Percentiles rank a stretch among this genome's conserved stretches.
Evolutionary conservation across 352 stramenopile species (phyloP).

Genomic region (Blastocystis sp.): DNA sequence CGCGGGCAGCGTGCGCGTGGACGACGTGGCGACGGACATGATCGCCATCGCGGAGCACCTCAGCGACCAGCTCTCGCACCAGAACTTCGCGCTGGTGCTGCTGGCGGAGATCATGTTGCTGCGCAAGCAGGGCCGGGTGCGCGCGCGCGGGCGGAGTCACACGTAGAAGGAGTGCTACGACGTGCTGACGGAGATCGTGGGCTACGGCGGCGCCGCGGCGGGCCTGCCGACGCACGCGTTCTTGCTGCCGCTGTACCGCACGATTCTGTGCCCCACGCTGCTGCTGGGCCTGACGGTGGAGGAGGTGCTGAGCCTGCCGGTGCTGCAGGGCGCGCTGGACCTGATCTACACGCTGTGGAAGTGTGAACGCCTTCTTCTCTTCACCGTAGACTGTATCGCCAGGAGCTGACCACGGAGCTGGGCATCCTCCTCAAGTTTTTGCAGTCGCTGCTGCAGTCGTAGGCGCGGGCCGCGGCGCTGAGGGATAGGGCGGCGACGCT

Average conservation of each 20-base stretch:
- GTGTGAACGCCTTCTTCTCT: not conserved
- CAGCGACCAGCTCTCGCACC: not conserved
- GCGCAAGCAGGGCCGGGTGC: not conserved
- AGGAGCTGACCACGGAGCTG: constrained; percentile 9
- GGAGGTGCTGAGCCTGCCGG: not conserved
- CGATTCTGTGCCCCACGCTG: not conserved
- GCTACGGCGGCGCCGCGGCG: not conserved
- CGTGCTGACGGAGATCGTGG: constrained; percentile 12
- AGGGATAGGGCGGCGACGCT: constrained; percentile 2
- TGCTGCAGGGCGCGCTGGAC: not conserved
- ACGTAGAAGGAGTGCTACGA: constrained; percentile 14
- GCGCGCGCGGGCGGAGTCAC: not conserved
- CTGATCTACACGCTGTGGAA: not conserved
- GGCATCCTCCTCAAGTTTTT: constrained; percentile 32
- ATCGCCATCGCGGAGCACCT: not conserved
- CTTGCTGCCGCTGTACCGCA: not conserved
- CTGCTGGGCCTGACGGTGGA: not conserved
- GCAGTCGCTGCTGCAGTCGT: constrained; percentile 4
- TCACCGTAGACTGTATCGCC: constrained; percentile 3
- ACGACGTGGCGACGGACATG: constrained; percentile 4
- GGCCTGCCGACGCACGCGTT: not conserved
- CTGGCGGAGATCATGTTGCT: not conserved
- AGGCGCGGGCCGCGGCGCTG: not conserved
- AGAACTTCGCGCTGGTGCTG: constrained; percentile 6
- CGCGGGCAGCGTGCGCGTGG: not conserved